Conservation (phyloP, 2,329 filamentous ascomycete genomes). For the Trichoderma breve region DNA sequence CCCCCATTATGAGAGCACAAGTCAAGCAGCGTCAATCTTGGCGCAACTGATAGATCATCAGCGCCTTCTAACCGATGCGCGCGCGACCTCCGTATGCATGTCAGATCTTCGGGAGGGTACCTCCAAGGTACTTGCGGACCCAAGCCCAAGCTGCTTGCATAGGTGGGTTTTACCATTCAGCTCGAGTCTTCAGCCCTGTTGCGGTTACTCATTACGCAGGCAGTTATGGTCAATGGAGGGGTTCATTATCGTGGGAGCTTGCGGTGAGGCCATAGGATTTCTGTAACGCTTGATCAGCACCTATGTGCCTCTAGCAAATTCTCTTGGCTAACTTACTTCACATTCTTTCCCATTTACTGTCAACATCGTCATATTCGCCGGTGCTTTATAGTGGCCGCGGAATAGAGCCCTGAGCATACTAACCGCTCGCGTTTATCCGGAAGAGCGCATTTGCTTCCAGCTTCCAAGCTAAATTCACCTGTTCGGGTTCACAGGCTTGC, state of each 20-base stretch:
- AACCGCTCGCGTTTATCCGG: neutral
- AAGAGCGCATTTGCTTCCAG: neutral
- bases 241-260: neutral
- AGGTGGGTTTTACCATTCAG: neutral
- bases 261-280: neutral
- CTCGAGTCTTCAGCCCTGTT: slow-evolving; percentile 1
- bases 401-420: neutral
- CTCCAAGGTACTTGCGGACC: neutral
- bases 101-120: slow-evolving; percentile 15
- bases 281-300: neutral
- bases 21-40: neutral
- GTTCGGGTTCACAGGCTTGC: neutral
- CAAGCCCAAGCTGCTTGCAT: neutral
- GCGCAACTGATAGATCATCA: neutral
- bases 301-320: neutral
- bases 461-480: neutral
- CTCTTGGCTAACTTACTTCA: neutral
- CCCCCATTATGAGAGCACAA: neutral
- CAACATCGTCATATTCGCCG: neutral
- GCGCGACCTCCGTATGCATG: neutral
- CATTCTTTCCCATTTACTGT: neutral
- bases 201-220: neutral
- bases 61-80: neutral
- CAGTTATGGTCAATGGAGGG: neutral
- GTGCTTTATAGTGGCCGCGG: neutral